Evolutionary conservation across 2,329 filamentous ascomycete species (phyloP), one percentile per base, ranked within the genome.

Genomic region (Fonsecaea nubica): DNA sequence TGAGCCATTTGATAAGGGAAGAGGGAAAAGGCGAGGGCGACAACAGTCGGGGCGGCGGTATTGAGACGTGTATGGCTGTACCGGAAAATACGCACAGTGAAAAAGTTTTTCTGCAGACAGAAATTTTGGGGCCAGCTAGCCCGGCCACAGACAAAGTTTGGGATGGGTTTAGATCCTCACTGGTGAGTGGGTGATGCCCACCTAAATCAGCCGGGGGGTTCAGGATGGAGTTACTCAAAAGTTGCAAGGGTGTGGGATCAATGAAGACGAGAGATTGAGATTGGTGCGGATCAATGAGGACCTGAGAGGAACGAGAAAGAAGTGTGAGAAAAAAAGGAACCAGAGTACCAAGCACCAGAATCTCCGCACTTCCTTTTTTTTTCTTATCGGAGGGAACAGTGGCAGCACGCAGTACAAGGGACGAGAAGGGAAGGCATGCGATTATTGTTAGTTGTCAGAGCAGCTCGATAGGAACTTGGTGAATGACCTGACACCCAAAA

Each of bases 1-100:
- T 73, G 70, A 73, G 72, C 72, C 70, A 73, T 73, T 72, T 69
- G 64, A 69, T 68, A 69, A 69, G 65, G 63, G 59, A 63, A 68
- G 35, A 58, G 32, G 48, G 36, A 62, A 62, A 55, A 40, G 59
- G 54, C 59, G 50, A 18, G 35, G 50, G 32, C 59, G 32, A 25
- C 25, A 25, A 25, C 15, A 52, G 50, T 56, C 35, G 58, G 61
- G 42, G 25, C 64, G 60, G 64, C 63, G 52, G 65, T 68, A 62
- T 58, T 56, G 58, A 54, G 48, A 38, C 40, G 30, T 65, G 62
- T 66, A 53, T 66, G 57, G 56, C 38, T n/a, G 63, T 67, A 70
- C 59, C 63, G 53, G 38, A 64, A 55, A 65, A 65, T 63, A 62
- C 68, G 65, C 57, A 66, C 57, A 57, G 58, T 40, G 58, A 3